Base-by-base conservation (phyloP, 2,329 filamentous ascomycete genomes). In the Orbilia javanica region DNA sequence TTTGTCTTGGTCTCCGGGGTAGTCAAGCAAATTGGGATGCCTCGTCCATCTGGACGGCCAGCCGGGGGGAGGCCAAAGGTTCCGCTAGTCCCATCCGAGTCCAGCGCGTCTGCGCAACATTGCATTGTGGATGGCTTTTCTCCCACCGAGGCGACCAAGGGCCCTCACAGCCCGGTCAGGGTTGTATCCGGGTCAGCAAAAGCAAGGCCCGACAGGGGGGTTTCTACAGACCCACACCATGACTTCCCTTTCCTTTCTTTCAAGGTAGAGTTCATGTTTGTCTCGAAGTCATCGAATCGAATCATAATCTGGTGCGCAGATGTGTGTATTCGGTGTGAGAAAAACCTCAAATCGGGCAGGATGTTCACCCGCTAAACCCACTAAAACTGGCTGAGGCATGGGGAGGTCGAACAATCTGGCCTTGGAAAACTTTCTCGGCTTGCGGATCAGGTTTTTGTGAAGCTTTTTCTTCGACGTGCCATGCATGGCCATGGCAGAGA, bases 1-100 rank as follows among this genome's bases (percentile, higher is more conserved):
- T n/a, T n/a, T 11, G 52, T 44, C 39, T 44, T 44, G 46, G 46
- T 50, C 55, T 70, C 72, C 57, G 73, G 73, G 72, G 72, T 60
- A 70, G 62, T 60, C 60, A 62, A 52, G 20, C 55, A 74, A 67
- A 60, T 62, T 68, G 64, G 71, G 68, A 75, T 63, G 70, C 36
- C 44, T 46, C 48, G 18, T 52, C 36, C 52, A 18, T n/a, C 29
- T 36, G 52, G 29, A 57, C 18, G 50, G 50, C 2, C 48, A 66
- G 36, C 4, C 2, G 42, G 20, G 15, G 34, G n/a, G 34, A 25
- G 22, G 44, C 22, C 68, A 62, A 65, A 34, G 55, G 29, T 13
- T 4, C 55, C 55, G 57, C 65, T 66, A 70, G 65, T 62, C 57
- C 50, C 48, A 42, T 70, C 65, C 72, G 27, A 69, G 57, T 31